Evolutionary conservation across 83 land plant species (phyloP).

Genomic region (Picea mariana): DNA sequence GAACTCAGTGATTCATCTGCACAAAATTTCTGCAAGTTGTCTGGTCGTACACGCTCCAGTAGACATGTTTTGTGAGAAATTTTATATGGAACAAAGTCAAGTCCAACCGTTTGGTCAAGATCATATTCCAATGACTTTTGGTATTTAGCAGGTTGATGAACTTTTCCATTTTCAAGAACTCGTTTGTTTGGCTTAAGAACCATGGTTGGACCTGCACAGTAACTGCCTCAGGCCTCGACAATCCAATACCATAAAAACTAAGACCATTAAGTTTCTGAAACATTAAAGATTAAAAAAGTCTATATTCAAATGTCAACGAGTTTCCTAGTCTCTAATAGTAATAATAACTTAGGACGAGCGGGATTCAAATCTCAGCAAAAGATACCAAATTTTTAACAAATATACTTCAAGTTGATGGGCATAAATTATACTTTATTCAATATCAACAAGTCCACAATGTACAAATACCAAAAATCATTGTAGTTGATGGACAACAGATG

Average conservation of each 20-base stretch:
- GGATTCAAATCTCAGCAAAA: neutral
- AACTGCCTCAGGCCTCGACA: neutral
- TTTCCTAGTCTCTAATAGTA: neutral
- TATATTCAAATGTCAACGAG: neutral
- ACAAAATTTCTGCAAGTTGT: neutral
- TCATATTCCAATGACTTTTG: neutral
- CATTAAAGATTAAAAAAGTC: neutral
- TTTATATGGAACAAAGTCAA: neutral
- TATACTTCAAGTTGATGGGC: neutral
- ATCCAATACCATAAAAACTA: neutral
- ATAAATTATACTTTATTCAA: neutral
- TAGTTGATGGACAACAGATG: neutral
- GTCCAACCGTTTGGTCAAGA: neutral
- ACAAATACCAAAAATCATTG: neutral
- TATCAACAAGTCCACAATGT: neutral
- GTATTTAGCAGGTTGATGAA: neutral
- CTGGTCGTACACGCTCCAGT: neutral
- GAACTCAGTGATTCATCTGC: neutral
- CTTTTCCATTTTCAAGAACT: constrained; percentile 1
- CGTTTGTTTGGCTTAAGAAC: neutral
- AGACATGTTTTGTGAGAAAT: no score
- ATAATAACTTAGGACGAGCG: neutral
- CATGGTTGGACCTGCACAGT: constrained; percentile 9
- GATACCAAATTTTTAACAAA: neutral
- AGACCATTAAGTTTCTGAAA: neutral